A percentile compares a stretch with the other conserved stretches of the same genome.
These are phyloP conservation scores for Ogataea glucozyma DNA, from an alignment of 805 yeast genomes.

Conservation along the genomic window DNA sequence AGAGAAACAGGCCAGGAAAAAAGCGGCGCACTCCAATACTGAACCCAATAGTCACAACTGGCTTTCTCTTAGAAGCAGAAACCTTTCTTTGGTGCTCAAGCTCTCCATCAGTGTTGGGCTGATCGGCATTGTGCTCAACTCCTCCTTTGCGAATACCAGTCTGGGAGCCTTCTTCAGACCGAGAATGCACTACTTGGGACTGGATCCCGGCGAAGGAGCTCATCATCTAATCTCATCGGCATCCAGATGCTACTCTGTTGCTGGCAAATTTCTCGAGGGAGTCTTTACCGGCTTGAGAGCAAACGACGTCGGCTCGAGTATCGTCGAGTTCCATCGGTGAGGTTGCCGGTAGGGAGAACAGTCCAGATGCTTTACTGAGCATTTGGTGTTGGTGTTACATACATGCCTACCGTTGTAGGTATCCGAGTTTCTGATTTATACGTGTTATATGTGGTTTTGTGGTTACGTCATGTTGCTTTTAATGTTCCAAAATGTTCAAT, in stretches of 20 bases:
- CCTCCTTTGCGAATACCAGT: slow-evolving; percentile 10
- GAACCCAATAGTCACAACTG: slow-evolving; percentile 1
- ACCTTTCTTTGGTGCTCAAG: slow-evolving; percentile 21
- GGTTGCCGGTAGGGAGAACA: no score
- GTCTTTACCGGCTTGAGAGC: slow-evolving; percentile 18
- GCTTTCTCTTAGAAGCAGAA: slow-evolving; percentile 16
- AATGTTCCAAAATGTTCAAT: neutral
- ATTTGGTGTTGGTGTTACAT: no score
- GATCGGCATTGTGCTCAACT: slow-evolving; percentile 18
- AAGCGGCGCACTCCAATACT: no score
- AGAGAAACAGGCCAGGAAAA: no score
- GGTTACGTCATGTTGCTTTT: neutral
- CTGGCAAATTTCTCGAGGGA: slow-evolving; percentile 17
- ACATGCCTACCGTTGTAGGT: no score
- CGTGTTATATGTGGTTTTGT: neutral
- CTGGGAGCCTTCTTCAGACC: slow-evolving; percentile 13
- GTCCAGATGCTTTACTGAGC: no score
- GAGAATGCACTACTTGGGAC: slow-evolving; percentile 12
- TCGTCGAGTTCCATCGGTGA: no score
- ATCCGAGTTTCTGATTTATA: no score
- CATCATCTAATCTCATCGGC: slow-evolving; percentile 3
- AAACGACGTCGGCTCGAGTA: no score
- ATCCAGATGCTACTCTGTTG: slow-evolving; percentile 7
- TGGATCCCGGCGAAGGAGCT: neutral
- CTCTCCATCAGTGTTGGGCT: slow-evolving; percentile 24